A percentile compares a stretch with the other conserved stretches of the same genome.
Conservation (phyloP, 2,329 filamentous ascomycete genomes). For the Exophiala alcalophila region DNA sequence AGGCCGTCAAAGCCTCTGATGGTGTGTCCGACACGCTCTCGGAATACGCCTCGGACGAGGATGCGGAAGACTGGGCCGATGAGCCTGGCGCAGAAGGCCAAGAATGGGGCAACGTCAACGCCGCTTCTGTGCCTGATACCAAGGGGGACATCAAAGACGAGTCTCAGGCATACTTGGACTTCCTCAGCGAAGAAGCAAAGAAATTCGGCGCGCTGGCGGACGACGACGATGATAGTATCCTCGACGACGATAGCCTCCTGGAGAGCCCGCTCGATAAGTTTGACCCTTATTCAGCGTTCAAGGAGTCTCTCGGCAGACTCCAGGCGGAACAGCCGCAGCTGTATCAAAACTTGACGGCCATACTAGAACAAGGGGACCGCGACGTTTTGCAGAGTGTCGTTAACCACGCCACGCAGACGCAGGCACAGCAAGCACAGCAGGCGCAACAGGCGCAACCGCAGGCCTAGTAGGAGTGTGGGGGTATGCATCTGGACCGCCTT, state of each 20-base stretch:
- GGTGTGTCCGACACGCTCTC: slow-evolving; percentile 63
- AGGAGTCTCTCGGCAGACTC: slow-evolving; percentile 73
- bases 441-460: slow-evolving; percentile 10
- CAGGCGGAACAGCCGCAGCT: slow-evolving; percentile 89
- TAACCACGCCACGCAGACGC: slow-evolving; percentile 54
- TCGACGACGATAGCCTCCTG: slow-evolving; percentile 87
- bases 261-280: slow-evolving; percentile 94
- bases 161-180: slow-evolving; percentile 90
- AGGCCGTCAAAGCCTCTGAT: slow-evolving; percentile 69
- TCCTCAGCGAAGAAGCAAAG: slow-evolving; percentile 89
- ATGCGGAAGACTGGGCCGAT: slow-evolving; percentile 78
- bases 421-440: slow-evolving; percentile 9
- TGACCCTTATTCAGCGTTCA: slow-evolving; percentile 90
- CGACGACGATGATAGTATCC: slow-evolving; percentile 79
- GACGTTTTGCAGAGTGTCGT: slow-evolving; percentile 75
- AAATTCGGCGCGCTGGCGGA: slow-evolving; percentile 73
- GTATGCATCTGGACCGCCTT: no score
- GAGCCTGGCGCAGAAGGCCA: slow-evolving; percentile 49
- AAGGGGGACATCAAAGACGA: slow-evolving; percentile 74
- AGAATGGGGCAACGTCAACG: slow-evolving; percentile 63
- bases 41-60: slow-evolving; percentile 64
- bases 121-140: slow-evolving; percentile 59
- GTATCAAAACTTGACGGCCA: slow-evolving; percentile 75
- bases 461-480: not conserved
- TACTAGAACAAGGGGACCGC: slow-evolving; percentile 77